A percentile compares a stretch with the other conserved stretches of the same genome.
Evolutionary conservation across 2,329 filamentous ascomycete species (phyloP).

Genomic region (Alternaria brassicicola): DNA sequence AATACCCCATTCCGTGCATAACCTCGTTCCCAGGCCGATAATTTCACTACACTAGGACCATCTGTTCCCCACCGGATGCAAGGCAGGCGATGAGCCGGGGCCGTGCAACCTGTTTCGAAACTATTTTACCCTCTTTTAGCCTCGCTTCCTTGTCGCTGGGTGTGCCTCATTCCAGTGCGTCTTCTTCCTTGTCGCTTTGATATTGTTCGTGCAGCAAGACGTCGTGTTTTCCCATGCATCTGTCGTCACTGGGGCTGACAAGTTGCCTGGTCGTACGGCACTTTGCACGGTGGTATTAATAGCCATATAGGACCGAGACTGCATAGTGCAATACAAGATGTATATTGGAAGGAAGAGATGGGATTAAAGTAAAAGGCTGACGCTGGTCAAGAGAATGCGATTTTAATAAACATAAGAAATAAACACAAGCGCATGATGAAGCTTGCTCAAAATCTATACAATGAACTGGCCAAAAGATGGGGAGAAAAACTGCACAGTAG

Average conservation of each 20-base stretch:
- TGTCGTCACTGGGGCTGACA: slow-evolving; percentile 13
- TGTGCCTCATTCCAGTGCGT: neutral
- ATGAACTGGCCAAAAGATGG: neutral
- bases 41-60: slow-evolving; percentile 26
- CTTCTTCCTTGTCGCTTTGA: slow-evolving; percentile 19
- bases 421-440: neutral
- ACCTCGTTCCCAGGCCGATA: slow-evolving; percentile 8
- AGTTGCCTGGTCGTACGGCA: neutral
- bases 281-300: slow-evolving; percentile 9
- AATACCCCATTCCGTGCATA: slow-evolving; percentile 11
- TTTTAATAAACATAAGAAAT: neutral
- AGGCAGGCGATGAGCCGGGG: slow-evolving; percentile 14
- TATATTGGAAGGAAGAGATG: neutral
- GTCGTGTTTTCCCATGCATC: neutral
- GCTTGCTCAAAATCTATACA: neutral
- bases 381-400: neutral
- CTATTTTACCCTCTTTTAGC: slow-evolving; percentile 33
- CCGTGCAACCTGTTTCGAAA: slow-evolving; percentile 32
- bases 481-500: neutral
- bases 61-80: slow-evolving; percentile 24
- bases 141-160: slow-evolving; percentile 13
- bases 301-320: slow-evolving; percentile 1
- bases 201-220: slow-evolving; percentile 24
- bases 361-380: neutral
- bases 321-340: neutral